Percentiles rank a stretch among this genome's conserved stretches.
These are phyloP conservation scores for Neopestalotiopsis rosae DNA, from an alignment of 2,329 filamentous ascomycete genomes.

Conservation along the genomic window DNA sequence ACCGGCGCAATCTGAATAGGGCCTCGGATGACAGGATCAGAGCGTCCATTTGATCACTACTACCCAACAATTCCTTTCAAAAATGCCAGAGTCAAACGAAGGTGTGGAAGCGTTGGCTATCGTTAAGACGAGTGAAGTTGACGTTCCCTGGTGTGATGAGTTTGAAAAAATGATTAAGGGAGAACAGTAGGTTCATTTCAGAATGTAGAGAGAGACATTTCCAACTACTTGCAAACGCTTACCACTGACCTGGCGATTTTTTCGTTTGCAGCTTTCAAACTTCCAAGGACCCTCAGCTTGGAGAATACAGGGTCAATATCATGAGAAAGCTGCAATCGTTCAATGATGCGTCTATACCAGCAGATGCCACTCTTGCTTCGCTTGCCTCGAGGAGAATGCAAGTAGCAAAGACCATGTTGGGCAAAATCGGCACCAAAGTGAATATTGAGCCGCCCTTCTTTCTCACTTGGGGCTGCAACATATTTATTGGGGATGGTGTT, in stretches of 20 bases:
- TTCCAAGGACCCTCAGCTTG: not conserved
- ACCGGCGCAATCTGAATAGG: too few relatives aligned
- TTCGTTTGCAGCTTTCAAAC: not conserved
- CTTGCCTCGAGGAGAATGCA: slow-evolving; percentile 36
- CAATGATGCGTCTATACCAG: slow-evolving; percentile 22
- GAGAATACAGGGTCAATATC: not conserved
- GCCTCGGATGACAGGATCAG: too few relatives aligned
- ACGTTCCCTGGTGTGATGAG: slow-evolving; percentile 60
- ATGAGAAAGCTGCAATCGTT: not conserved
- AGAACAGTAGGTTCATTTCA: slow-evolving; percentile 52
- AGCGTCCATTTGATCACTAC: too few relatives aligned
- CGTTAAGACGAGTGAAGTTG: slow-evolving; percentile 53
- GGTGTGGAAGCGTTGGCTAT: slow-evolving; percentile 46
- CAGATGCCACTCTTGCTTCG: slow-evolving; percentile 45
- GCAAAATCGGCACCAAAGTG: slow-evolving; percentile 53
- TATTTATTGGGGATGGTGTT: slow-evolving; percentile 65
- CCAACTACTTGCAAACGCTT: not conserved
- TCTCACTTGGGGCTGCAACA: slow-evolving; percentile 71
- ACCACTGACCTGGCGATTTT: not conserved
- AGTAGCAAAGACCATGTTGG: slow-evolving; percentile 48
- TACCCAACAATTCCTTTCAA: too few relatives aligned
- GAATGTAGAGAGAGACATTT: not conserved
- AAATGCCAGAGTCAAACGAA: slow-evolving; percentile 1
- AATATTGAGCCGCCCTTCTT: slow-evolving; percentile 66
- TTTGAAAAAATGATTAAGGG: slow-evolving; percentile 70